Base-by-base conservation (phyloP, 78 protist species). In the Mantamonas sphyraenae region DNA sequence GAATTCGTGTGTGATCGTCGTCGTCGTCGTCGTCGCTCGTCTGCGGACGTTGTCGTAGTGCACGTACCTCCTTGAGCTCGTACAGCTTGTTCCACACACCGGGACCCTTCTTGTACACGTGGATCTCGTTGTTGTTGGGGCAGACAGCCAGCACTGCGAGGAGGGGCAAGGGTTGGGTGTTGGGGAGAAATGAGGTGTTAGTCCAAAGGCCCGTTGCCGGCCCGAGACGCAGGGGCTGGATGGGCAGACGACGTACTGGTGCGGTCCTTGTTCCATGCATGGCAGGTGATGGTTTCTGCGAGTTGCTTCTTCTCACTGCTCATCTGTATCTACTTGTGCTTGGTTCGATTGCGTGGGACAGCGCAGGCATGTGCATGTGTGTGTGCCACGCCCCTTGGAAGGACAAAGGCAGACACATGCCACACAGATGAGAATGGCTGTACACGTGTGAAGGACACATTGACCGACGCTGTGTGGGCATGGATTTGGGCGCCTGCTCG, bases 71-170 rank as follows among this genome's bases (percentile, higher is more conserved):
- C 24, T 64, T 33, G 53, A 82, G 70, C 40, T 55, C 51, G 42
- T 47, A 74, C 57, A 42, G 67, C 55, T 28, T 33, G 66, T 50
- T 72, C 63, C 71, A 80, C n/a, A 39, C 72, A 2, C 63, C 68
- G 45, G 84, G 80, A 39, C 55, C 39, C 43, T 55, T 47, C 62
- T 64, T 40, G 85, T 33, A 87, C 55, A 93, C 82, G 71, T 62
- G 76, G n/a, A 92, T 58, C 71, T 79, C 74, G 69, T 76, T 71
- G 58, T 47, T 70, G 75, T 92, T 90, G 38, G 97, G 94, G 65
- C 91, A 90, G 56, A 89, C 16, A n/a, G 96, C 96, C 16, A 93
- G 61, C 74, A 66, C 84, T 87, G 84, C 4, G 58, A 35, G 47
- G 17, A 47, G 31, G 30, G 0, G 31, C 8, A 58, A 10, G n/a